Evolutionary conservation across 495 filamentous ascomycete genomes (phyloP), one percentile per base, ranked within the genome.

Genomic region (Ramalina intermedia): DNA sequence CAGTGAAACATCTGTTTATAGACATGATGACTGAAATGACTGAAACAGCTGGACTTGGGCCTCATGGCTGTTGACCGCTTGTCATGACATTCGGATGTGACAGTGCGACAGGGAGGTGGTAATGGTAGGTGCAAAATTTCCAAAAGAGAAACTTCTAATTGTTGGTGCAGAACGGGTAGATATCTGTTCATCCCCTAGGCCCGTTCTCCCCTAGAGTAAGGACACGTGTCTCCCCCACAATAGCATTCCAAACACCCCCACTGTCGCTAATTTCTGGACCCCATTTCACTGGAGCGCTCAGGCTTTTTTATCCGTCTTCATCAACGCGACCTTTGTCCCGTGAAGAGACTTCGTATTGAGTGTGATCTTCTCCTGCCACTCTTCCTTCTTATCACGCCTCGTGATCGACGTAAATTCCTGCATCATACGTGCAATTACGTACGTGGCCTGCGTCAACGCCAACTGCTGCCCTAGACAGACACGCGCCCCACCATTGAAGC

Each of bases 401-500:
- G 14, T n/a, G 17, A 18, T 39, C 17, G 37, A 39, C 37, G 37
- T 24, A 43, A 79, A 84, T 41, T 66, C 69, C 65, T 84, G 81
- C 50, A 82, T 49, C 20, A 84, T 64, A 21, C 77, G 60, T 14
- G 81, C 74, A 24, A 80, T 57, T 1, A 78, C 74, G 46, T 73
- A 75, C 2, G 61, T 61, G n/a, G 74, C 69, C 58, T 80, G 74
- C 0, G 70, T 77, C 58, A 79, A 61, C 12, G 76, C 78, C 53
- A 78, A 77, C 67, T 80, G 58, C 46, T 68, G 67, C 2, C 63
- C 63, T 20, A 67, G 55, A 39, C 64, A 67, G 20, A 73, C 70
- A 7, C 73, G 58, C 24, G 74, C 73, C 0, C 78, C 76, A n/a
- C 77, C 75, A 51, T 73, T 75, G 55, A 81, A 81, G n/a, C n/a